A percentile compares a stretch with the other conserved stretches of the same genome.
phyloP scores from a whole-genome alignment of 345 rosid species.

The Durio zibethinus region DNA sequence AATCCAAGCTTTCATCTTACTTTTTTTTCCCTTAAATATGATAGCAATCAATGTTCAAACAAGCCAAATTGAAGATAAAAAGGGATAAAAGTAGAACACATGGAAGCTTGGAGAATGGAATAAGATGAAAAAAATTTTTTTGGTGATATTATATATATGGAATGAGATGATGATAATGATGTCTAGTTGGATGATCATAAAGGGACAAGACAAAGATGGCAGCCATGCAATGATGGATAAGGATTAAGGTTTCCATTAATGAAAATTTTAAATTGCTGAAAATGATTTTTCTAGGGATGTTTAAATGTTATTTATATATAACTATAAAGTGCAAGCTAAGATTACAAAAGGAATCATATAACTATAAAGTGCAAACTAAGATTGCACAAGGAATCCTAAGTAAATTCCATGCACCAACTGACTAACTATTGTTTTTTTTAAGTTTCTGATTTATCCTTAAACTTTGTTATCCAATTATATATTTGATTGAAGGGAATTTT shows the following conservation, averaged over 20 bases:
- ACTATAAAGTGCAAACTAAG: neutral
- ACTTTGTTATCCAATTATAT: too few relatives aligned
- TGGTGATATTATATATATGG: neutral
- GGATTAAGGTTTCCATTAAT: neutral
- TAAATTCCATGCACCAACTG: neutral
- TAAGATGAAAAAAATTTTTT: neutral
- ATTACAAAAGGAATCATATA: neutral
- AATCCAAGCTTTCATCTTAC: neutral
- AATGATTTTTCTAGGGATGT: neutral
- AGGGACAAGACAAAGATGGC: neutral
- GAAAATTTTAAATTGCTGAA: neutral
- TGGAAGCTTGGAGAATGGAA: neutral
- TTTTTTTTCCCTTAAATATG: neutral
- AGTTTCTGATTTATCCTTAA: too few relatives aligned
- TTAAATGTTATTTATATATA: neutral
- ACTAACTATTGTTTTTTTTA: too few relatives aligned
- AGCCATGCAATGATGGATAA: neutral
- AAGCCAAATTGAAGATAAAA: neutral
- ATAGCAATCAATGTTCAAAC: neutral
- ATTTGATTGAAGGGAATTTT: too few relatives aligned
- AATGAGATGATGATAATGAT: neutral
- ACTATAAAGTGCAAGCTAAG: neutral
- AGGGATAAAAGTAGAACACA: neutral
- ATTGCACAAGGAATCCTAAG: neutral
- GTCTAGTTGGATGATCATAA: neutral